Conservation (phyloP, 805 yeast species). For the Nakazawaea ambrosiae region DNA sequence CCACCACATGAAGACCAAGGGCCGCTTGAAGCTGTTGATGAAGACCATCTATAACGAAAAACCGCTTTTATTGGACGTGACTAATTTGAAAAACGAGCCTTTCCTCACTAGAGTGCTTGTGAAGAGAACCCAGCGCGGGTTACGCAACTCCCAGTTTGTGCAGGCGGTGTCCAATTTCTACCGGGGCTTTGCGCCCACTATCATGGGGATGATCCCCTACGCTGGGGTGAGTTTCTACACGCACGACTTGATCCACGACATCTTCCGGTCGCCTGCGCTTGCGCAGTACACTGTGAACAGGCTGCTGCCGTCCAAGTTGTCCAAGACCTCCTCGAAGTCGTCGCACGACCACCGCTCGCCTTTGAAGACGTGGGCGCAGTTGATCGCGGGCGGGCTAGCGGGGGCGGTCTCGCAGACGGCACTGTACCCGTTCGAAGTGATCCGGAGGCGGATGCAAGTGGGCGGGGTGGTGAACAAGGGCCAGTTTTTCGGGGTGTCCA, state of each 20-base stretch:
- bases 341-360: constrained; percentile 50
- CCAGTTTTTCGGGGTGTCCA: constrained; percentile 43
- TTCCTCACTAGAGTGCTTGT: constrained; percentile 18
- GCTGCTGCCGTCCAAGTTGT: constrained; percentile 8
- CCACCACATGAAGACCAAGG: constrained; percentile 21
- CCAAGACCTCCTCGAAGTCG: constrained; percentile 23
- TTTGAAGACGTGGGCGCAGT: constrained; percentile 84
- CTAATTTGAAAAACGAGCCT: constrained; percentile 21
- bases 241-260: constrained; percentile 85
- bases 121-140: constrained; percentile 22
- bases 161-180: constrained; percentile 64
- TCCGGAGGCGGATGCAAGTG: constrained; percentile 93
- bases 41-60: constrained; percentile 25
- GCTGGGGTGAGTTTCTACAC: constrained; percentile 97
- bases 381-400: constrained; percentile 91
- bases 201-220: constrained; percentile 93
- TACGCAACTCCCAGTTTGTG: constrained; percentile 29
- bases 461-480: constrained; percentile 62
- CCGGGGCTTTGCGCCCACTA: constrained; percentile 91
- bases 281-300: constrained; percentile 41
- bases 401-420: constrained; percentile 95
- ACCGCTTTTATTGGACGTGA: constrained; percentile 25
- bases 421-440: constrained; percentile 93
- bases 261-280: constrained; percentile 58
- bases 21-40: constrained; percentile 24